Percentiles rank a stretch among this genome's conserved stretches.
Conservation (phyloP, 1,284 basidiomycete species). For the Sanghuangporus weigelae region DNA sequence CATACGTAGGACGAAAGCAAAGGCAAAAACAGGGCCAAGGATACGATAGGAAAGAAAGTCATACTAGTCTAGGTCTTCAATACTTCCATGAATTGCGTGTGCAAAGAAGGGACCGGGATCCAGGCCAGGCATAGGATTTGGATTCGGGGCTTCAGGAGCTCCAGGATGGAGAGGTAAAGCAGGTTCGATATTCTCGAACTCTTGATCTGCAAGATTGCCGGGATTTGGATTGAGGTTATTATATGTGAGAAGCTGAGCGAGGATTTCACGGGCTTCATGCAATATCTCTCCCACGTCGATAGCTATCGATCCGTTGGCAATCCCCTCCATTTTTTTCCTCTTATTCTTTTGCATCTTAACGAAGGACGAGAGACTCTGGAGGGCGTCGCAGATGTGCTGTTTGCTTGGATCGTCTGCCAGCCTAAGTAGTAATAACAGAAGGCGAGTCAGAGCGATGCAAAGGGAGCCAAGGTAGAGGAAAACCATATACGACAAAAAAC, state of each 20-base stretch:
- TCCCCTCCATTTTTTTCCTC: not conserved
- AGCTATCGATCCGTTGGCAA: not conserved
- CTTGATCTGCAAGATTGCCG: no score
- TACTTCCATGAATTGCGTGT: not conserved
- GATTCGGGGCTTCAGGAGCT: no score
- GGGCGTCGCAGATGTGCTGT: slow-evolving; percentile 42
- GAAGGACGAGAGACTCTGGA: slow-evolving; percentile 44
- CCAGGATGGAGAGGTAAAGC: no score
- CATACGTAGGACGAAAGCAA: no score
- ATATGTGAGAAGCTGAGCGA: no score
- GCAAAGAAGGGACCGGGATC: not conserved
- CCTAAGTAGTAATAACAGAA: slow-evolving; percentile 26
- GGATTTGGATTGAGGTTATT: no score
- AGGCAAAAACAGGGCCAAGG: no score
- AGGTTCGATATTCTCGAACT: no score
- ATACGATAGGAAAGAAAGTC: no score
- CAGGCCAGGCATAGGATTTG: no score
- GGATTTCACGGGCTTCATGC: no score
- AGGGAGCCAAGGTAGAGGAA: not conserved
- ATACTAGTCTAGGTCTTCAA: not conserved
- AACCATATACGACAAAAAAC: not conserved
- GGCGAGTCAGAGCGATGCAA: not conserved
- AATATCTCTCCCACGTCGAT: not conserved
- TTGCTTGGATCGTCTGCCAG: slow-evolving; percentile 49
- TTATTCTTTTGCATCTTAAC: slow-evolving; percentile 40